Percentiles rank a stretch among this genome's conserved stretches.
These are phyloP conservation scores for Hypsizygus ulmarius DNA, from an alignment of 1,284 basidiomycete species.

Conservation along the genomic window DNA sequence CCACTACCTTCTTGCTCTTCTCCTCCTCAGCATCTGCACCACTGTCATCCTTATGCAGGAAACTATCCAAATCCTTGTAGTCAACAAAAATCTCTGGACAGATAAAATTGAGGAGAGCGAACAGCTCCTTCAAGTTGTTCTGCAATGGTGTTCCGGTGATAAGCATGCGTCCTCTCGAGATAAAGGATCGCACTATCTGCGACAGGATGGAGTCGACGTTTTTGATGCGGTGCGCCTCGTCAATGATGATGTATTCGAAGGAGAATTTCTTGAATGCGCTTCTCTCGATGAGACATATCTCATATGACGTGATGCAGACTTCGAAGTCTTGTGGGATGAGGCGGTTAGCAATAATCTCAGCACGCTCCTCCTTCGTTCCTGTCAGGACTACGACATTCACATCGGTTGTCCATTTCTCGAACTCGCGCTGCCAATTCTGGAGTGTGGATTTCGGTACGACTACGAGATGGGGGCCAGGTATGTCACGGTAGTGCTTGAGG, in stretches of 20 bases:
- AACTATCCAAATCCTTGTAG: constrained; percentile 72
- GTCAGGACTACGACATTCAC: constrained; percentile 83
- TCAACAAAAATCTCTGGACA: constrained; percentile 82
- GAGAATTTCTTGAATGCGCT: constrained; percentile 89
- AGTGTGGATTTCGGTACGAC: constrained; percentile 98
- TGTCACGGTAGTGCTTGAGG: constrained; percentile 82
- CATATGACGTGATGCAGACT: constrained; percentile 95
- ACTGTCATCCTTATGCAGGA: constrained; percentile 79
- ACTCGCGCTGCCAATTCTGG: constrained; percentile 96
- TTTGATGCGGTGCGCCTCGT: constrained; percentile 99
- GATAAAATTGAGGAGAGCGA: constrained; percentile 94
- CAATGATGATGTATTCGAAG: constrained; percentile 98
- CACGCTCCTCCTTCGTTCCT: constrained; percentile 89
- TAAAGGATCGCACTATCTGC: constrained; percentile 93
- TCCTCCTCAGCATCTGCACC: constrained; percentile 78
- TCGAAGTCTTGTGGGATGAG: constrained; percentile 91
- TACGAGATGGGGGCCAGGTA: constrained; percentile 85
- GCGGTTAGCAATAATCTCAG: constrained; percentile 73
- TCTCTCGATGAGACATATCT: constrained; percentile 96
- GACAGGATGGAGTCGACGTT: constrained; percentile 96
- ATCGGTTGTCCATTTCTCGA: constrained; percentile 90
- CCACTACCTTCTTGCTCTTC: constrained; percentile 90
- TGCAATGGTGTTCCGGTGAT: constrained; percentile 98
- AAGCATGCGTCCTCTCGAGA: constrained; percentile 83
- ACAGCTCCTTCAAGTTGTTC: constrained; percentile 97